A percentile compares a stretch with the other conserved stretches of the same genome.
These are phyloP conservation scores for Rhodosporidiobolus odoratus DNA, from an alignment of 768 basidiomycete species.

Conservation along the genomic window DNA sequence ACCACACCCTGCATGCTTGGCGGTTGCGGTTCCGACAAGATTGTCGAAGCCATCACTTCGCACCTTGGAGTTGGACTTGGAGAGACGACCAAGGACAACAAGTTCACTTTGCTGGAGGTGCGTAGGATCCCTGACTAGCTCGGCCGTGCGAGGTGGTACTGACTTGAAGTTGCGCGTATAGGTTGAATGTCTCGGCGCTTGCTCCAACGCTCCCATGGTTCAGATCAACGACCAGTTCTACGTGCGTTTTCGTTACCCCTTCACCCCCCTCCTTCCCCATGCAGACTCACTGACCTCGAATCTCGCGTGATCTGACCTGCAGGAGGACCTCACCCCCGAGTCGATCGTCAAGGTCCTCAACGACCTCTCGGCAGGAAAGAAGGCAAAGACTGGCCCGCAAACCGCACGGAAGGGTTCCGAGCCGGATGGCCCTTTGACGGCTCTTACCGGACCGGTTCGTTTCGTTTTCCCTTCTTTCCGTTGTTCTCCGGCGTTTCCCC, in stretches of 20 bases:
- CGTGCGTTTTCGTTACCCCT: conserved; percentile 52
- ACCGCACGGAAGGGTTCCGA: conserved; percentile 18
- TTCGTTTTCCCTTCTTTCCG: background rate
- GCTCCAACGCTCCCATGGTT: conserved; percentile 96
- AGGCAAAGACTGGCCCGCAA: conserved; percentile 91
- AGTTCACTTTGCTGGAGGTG: conserved; percentile 86
- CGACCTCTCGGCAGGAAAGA: conserved; percentile 57
- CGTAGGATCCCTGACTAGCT: background rate
- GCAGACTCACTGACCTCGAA: background rate
- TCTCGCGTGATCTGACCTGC: background rate
- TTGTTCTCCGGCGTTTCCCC: background rate
- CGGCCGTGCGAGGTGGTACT: background rate
- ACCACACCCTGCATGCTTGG: conserved; percentile 95
- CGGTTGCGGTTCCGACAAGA: conserved; percentile 72
- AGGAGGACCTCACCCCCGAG: conserved; percentile 52
- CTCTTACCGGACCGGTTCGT: conserved; percentile 23
- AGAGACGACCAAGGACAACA: conserved; percentile 88
- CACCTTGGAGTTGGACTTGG: conserved; percentile 65
- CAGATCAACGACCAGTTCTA: conserved; percentile 95
- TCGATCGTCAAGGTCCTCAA: conserved; percentile 49
- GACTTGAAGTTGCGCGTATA: background rate
- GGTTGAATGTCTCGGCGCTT: conserved; percentile 97
- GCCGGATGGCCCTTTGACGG: conserved; percentile 33
- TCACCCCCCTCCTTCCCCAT: background rate
- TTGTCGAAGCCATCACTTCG: conserved; percentile 72